Percentiles rank a stretch among this genome's conserved stretches.
Evolutionary conservation across 2,329 filamentous ascomycete genomes (phyloP).

Genomic region (Pezicula carpinea): DNA sequence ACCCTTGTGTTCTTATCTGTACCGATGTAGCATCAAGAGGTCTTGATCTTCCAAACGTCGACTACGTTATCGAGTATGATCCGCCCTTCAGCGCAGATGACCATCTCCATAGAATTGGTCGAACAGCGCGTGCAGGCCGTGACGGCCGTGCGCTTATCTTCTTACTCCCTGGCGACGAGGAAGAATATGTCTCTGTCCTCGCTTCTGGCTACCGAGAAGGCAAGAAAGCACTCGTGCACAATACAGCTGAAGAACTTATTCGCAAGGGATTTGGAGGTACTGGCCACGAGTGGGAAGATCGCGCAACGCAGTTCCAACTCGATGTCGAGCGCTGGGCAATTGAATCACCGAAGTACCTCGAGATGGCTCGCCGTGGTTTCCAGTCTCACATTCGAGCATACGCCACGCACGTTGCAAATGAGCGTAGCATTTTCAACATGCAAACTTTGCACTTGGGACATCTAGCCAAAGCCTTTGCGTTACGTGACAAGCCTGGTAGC

Average conservation of each 20-base stretch:
- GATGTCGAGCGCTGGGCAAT: constrained; percentile 62
- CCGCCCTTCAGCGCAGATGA: constrained; percentile 91
- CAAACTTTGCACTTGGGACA: constrained; percentile 88
- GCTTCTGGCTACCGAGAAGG: constrained; percentile 32
- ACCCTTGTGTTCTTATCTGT: constrained; percentile 80
- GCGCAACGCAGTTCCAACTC: constrained; percentile 64
- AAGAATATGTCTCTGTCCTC: constrained; percentile 70
- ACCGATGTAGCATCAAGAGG: constrained; percentile 95
- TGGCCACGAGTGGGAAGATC: constrained; percentile 56
- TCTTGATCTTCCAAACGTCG: constrained; percentile 90
- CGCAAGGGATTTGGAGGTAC: constrained; percentile 56
- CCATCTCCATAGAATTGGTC: constrained; percentile 89
- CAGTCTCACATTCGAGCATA: constrained; percentile 93
- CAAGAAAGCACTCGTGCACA: constrained; percentile 64
- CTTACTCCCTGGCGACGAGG: constrained; percentile 84
- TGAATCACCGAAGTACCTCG: constrained; percentile 63
- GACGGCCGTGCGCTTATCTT: constrained; percentile 85
- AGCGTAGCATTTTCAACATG: constrained; percentile 86
- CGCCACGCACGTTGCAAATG: constrained; percentile 83
- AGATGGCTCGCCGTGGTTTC: constrained; percentile 79
- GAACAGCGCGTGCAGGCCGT: constrained; percentile 88
- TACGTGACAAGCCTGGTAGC: constrained; percentile 82
- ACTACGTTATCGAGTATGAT: constrained; percentile 94
- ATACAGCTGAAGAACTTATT: constrained; percentile 61
- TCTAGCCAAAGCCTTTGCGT: constrained; percentile 85